These are phyloP conservation scores for Coemansia sp. DNA, from an alignment of 192 early-diverging fungal species.

Conservation along the genomic window DNA sequence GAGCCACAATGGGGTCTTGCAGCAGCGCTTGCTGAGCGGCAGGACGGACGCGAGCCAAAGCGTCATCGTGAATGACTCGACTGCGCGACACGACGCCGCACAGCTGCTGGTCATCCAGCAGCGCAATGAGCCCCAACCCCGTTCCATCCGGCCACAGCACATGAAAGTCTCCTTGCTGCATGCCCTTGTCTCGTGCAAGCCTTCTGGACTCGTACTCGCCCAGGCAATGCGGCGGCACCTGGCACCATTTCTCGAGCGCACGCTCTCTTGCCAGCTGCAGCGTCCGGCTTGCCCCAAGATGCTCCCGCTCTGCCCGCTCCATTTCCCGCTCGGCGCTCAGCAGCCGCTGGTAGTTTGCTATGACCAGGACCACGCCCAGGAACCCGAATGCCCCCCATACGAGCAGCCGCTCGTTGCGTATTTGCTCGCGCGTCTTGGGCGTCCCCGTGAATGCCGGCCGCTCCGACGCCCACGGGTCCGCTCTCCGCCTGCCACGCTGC, in stretches of 20 bases:
- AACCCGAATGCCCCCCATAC: conserved; percentile 25
- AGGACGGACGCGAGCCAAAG: conserved; percentile 6
- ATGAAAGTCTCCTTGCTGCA: conserved; percentile 15
- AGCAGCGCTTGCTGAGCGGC: conserved; percentile 15
- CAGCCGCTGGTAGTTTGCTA: conserved; percentile 7
- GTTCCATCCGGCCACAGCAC: conserved; percentile 35
- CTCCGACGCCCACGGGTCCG: conserved; percentile 29
- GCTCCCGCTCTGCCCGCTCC: conserved; percentile 3
- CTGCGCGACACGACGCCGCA: conserved; percentile 27
- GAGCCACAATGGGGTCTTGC: conserved; percentile 23
- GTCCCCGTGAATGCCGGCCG: conserved; percentile 17
- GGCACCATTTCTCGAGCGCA: conserved; percentile 30
- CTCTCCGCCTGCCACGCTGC: neutral
- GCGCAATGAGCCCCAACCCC: conserved; percentile 35
- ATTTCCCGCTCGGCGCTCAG: conserved; percentile 13
- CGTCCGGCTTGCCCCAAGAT: conserved; percentile 1
- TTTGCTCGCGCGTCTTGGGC: conserved; percentile 6
- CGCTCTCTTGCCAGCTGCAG: conserved; percentile 23
- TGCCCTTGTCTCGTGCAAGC: neutral
- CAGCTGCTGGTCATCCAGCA: conserved; percentile 33
- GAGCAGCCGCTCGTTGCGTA: conserved; percentile 4
- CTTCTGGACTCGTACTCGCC: conserved; percentile 24
- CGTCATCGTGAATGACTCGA: conserved; percentile 11
- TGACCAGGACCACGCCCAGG: conserved; percentile 15
- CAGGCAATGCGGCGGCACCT: conserved; percentile 32